Base-by-base conservation (phyloP, 2,329 filamentous ascomycete species). In the Botrytis byssoidea region DNA sequence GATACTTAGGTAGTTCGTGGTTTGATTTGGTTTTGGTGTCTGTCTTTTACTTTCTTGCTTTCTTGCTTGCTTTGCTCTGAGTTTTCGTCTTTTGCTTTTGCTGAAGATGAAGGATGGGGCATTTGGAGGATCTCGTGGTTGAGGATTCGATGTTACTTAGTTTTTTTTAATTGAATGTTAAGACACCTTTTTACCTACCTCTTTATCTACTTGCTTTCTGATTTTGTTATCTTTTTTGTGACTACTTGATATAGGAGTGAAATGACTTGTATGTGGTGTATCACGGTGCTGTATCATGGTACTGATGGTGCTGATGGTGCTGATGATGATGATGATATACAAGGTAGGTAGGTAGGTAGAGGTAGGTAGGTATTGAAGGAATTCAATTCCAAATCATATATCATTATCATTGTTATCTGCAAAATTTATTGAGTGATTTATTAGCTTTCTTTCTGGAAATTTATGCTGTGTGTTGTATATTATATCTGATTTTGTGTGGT, bases 211-310 rank as follows among this genome's bases (percentile, higher is more conserved):
- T 32, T 6, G 10, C 4, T 14, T 6, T 6, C 10, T n/a, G 5
- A 25, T 51, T 25, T n/a, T 51, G 22, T 6, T 7, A 1, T n/a
- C 40, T n/a, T 42, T 40, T 40, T 20, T 7, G 25, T 14, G 20
- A 46, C 0, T 22, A 0, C 8, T n/a, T 35, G 16, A 4, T 2
- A 1, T 16, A 0, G 25, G 10, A n/a, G 22, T 51, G 10, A 1
- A 25, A 1, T 48, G 22, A 25, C 10, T n/a, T 51, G 0, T 2
- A 51, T 51, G 22, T n/a, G 1, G 9, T 48, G 2, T 8, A 20
- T 9, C 7, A 22, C 20, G 1, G 14, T 42, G 4, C 14, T 32
- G 32, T 32, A 32, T 32, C 32, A 44, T 44, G 16, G 16, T 42
- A 4, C 16, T 42, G 14, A 32, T 32, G 32, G 32, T 32, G 32